Evolutionary conservation across 495 filamentous ascomycete species (phyloP).

Genomic region (Neurospora sp.): DNA sequence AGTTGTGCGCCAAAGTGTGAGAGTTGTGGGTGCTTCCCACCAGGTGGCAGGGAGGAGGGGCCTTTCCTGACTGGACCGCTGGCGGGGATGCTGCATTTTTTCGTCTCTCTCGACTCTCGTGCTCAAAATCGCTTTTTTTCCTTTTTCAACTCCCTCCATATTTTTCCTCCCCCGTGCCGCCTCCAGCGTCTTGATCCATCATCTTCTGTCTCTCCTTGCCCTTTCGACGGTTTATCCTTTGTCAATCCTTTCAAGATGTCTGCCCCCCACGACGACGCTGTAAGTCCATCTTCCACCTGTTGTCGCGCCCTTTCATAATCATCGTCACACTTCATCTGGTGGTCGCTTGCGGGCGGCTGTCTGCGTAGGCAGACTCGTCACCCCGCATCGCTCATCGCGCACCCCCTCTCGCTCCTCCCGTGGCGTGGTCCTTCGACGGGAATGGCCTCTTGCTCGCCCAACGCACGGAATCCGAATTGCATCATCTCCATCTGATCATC

Average conservation of each 20-base stretch:
- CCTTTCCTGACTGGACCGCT: slow-evolving; percentile 12
- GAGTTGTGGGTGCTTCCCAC: slow-evolving; percentile 6
- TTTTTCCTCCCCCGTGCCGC: neutral
- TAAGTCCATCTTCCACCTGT: slow-evolving; percentile 16
- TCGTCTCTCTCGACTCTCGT: slow-evolving; percentile 12
- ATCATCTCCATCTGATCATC: neutral
- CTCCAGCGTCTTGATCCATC: slow-evolving; percentile 14
- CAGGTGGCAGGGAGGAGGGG: slow-evolving; percentile 3
- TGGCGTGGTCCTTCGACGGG: neutral
- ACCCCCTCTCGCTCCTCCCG: slow-evolving; percentile 10
- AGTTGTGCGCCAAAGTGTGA: neutral
- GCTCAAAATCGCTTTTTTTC: slow-evolving; percentile 8
- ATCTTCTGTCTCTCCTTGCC: slow-evolving; percentile 15
- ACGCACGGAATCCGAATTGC: neutral
- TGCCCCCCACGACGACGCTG: slow-evolving; percentile 26
- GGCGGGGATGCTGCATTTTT: slow-evolving; percentile 7
- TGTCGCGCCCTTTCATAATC: slow-evolving; percentile 1
- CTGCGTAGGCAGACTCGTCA: slow-evolving; percentile 15
- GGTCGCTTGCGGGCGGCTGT: slow-evolving; percentile 2
- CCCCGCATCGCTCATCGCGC: slow-evolving; percentile 22
- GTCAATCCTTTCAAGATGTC: slow-evolving; percentile 38
- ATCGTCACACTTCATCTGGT: neutral
- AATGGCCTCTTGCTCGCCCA: neutral
- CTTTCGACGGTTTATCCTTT: slow-evolving; percentile 21
- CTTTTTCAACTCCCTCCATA: neutral